Conservation (phyloP, 345 rosid species). For the Microthlaspi erraticum region DNA sequence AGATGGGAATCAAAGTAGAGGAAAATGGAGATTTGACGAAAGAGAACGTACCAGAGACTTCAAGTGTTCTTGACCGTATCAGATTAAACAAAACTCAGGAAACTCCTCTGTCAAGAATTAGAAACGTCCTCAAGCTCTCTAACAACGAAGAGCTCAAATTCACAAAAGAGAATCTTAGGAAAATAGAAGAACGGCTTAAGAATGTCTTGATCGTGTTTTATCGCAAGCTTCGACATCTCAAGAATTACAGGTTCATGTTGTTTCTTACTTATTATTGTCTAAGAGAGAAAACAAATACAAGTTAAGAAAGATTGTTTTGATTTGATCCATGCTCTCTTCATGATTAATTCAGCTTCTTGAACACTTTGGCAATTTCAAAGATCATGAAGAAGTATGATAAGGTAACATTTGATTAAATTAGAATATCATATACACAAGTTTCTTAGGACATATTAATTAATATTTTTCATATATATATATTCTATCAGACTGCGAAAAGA, state of each 20-base stretch:
- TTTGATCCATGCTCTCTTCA: neutral
- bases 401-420: slow-evolving; percentile 34
- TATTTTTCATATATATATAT: neutral
- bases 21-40: slow-evolving; percentile 6
- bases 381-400: slow-evolving; percentile 63
- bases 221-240: slow-evolving; percentile 52
- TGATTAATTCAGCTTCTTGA: slow-evolving; percentile 46
- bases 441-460: neutral
- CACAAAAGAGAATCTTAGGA: slow-evolving; percentile 52
- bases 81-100: slow-evolving; percentile 54
- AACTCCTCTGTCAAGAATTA: slow-evolving; percentile 68
- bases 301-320: neutral
- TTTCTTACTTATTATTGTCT: neutral
- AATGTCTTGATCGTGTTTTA: slow-evolving; percentile 50
- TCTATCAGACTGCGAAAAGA: slow-evolving; percentile 49
- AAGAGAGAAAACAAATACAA: neutral
- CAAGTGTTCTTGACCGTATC: slow-evolving; percentile 56
- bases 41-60: slow-evolving; percentile 37
- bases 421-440: neutral
- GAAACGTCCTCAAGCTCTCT: slow-evolving; percentile 54
- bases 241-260: slow-evolving; percentile 49
- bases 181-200: slow-evolving; percentile 47
- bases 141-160: slow-evolving; percentile 46
- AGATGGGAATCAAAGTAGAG: slow-evolving; percentile 25
- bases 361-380: slow-evolving; percentile 52